Evolutionary conservation across 805 yeast genomes (phyloP).

Genomic region (Candida ulmi): DNA sequence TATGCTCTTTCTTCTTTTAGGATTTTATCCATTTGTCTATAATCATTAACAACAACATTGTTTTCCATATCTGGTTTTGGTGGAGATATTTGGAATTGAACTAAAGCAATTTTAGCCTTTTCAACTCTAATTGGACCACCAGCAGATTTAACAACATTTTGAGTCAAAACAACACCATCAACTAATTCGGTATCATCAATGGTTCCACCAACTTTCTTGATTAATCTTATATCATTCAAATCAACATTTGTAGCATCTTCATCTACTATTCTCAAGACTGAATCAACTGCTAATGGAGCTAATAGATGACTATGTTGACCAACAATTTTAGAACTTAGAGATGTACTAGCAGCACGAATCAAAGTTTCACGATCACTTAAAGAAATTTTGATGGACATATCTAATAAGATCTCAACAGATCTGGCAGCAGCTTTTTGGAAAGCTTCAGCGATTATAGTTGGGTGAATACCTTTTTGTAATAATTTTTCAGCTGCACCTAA

Average conservation of each 20-base stretch:
- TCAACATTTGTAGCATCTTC: conserved; percentile 67
- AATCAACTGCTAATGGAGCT: conserved; percentile 92
- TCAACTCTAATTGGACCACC: conserved; percentile 95
- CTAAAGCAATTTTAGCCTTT: conserved; percentile 86
- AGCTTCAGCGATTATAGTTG: conserved; percentile 93
- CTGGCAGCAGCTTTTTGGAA: conserved; percentile 82
- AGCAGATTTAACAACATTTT: conserved; percentile 80
- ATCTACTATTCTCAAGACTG: conserved; percentile 74
- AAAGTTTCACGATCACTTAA: conserved; percentile 76
- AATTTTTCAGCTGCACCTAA: conserved; percentile 93
- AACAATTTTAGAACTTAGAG: conserved; percentile 91
- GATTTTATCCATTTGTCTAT: conserved; percentile 98
- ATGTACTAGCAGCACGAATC: conserved; percentile 89
- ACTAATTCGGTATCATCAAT: conserved; percentile 93
- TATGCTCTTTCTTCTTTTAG: conserved; percentile 97
- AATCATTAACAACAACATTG: conserved; percentile 94
- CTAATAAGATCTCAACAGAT: conserved; percentile 74
- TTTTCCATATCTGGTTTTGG: conserved; percentile 94
- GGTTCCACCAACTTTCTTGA: conserved; percentile 96
- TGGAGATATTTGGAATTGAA: conserved; percentile 88
- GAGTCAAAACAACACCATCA: conserved; percentile 91
- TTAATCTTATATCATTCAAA: conserved; percentile 77
- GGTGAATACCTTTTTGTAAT: conserved; percentile 88
- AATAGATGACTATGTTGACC: conserved; percentile 82
- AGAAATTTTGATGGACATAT: conserved; percentile 80